These are phyloP conservation scores for Sporothrix protearum DNA, from an alignment of 2,329 filamentous ascomycete genomes.

Conservation along the genomic window DNA sequence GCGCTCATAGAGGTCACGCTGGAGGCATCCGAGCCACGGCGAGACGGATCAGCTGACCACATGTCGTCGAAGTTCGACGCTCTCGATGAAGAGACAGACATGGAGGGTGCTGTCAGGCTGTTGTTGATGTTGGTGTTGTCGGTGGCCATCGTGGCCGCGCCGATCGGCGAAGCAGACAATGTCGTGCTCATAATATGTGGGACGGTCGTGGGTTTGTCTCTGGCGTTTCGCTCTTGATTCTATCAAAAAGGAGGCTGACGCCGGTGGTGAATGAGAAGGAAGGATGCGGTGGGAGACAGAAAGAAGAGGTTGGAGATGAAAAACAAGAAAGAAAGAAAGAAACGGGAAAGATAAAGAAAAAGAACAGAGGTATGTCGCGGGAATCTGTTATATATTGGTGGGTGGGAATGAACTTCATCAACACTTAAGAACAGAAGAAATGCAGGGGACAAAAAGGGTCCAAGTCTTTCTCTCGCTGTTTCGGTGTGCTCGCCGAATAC, in stretches of 20 bases:
- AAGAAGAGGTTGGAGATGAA: background rate
- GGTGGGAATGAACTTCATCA: background rate
- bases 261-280: background rate
- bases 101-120: constrained; percentile 9
- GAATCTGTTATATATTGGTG: background rate
- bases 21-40: constrained; percentile 26
- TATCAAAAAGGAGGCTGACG: background rate
- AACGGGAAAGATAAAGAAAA: background rate
- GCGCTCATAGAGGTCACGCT: background rate
- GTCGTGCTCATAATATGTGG: constrained; percentile 3
- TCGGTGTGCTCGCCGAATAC: background rate
- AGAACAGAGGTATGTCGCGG: no score
- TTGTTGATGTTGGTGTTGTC: background rate
- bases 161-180: no score
- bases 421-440: background rate
- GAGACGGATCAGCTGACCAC: constrained; percentile 24
- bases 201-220: no score
- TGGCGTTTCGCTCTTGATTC: background rate
- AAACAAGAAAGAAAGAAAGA: background rate
- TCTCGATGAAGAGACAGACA: constrained; percentile 19
- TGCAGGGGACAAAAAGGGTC: background rate
- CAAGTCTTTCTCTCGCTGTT: background rate
- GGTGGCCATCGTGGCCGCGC: background rate
- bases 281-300: background rate
- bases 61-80: constrained; percentile 6